Evolutionary conservation across 306 rosid species (phyloP).

Genomic region (Trifolium dubium): DNA sequence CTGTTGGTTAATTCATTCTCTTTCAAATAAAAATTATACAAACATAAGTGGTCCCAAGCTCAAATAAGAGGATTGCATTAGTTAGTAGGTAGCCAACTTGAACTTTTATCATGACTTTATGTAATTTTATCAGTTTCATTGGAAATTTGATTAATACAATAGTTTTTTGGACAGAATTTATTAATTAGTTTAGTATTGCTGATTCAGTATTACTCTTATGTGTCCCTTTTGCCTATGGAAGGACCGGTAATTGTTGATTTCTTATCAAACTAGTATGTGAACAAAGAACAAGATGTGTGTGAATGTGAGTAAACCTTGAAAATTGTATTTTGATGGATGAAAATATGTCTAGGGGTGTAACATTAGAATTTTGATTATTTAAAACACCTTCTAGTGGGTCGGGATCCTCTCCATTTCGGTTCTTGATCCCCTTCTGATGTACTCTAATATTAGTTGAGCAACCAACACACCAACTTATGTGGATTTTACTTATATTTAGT

Average conservation of each 20-base stretch:
- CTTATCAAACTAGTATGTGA: neutral
- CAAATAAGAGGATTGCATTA: slow-evolving; percentile 6
- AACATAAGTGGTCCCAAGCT: neutral
- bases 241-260: neutral
- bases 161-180: neutral
- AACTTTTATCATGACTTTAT: neutral
- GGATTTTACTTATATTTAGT: no score
- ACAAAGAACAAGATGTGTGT: neutral
- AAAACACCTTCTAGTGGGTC: no score
- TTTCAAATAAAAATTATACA: neutral
- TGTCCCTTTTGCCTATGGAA: neutral
- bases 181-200: neutral
- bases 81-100: slow-evolving; percentile 2
- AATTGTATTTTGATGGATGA: neutral
- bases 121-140: neutral
- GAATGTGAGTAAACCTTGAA: neutral
- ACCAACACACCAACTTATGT: no score
- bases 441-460: no score
- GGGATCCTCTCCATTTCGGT: no score
- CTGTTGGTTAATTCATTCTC: slow-evolving; percentile 2
- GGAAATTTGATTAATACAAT: slow-evolving; percentile 1
- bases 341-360: neutral
- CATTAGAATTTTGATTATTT: neutral
- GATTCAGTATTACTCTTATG: neutral
- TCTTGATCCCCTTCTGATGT: no score